Evolutionary conservation across 139 green algal genomes (phyloP), one percentile per base, ranked within the genome.

Genomic region (Chlamydomonas urium): DNA sequence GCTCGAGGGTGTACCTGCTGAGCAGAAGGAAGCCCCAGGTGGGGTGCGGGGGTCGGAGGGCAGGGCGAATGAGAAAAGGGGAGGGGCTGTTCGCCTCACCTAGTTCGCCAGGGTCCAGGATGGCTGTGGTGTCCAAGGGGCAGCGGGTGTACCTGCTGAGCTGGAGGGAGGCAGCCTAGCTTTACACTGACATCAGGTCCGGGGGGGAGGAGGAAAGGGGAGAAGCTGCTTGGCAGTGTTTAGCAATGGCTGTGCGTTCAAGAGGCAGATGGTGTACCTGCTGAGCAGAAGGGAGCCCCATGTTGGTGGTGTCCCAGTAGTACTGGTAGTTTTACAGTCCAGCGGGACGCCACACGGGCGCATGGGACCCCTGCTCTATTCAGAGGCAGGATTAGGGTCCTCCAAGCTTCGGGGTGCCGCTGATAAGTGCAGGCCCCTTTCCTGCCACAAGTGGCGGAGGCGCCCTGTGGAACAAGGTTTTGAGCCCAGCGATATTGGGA

Each of bases 1-100:
- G 90, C 70, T 81, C 93, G 57, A 84, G 95, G 29, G 74, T 99
- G 48, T 99, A 93, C 86, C 65, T 99, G 19, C 98, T 99, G 79
- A 94, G 83, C 77, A 17, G n/a, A n/a, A n/a, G n/a, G n/a, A n/a
- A n/a, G n/a, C n/a, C n/a, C n/a, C n/a, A n/a, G n/a, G n/a, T n/a
- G n/a, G n/a, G n/a, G n/a, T n/a, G n/a, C n/a, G n/a, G n/a, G n/a
- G n/a, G n/a, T n/a, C n/a, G n/a, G n/a, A n/a, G n/a, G n/a, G n/a
- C n/a, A n/a, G n/a, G n/a, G n/a, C n/a, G n/a, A n/a, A n/a, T n/a
- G n/a, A n/a, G n/a, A n/a, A n/a, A n/a, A n/a, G n/a, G n/a, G n/a
- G n/a, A n/a, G n/a, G n/a, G n/a, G n/a, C n/a, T n/a, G n/a, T n/a
- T n/a, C n/a, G n/a, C n/a, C n/a, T n/a, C n/a, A n/a, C n/a, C n/a